phyloP scores from a whole-genome alignment of 306 rosid genomes.

The Luffa acutangula region DNA sequence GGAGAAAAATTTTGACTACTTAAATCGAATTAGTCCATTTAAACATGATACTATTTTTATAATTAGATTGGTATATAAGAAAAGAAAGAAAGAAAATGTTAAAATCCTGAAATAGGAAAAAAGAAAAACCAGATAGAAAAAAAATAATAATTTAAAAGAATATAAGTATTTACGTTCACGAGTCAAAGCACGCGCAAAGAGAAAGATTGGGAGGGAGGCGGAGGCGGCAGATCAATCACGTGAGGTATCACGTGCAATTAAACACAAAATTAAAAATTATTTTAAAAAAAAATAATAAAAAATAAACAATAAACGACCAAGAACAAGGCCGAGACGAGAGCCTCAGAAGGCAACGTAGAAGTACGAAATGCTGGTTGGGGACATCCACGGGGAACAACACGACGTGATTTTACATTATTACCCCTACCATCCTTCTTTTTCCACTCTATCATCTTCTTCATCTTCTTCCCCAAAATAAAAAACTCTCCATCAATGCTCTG shows the following conservation, averaged over 20 bases:
- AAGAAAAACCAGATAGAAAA: background rate
- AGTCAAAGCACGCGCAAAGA: slow-evolving; percentile 9
- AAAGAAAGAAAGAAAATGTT: background rate
- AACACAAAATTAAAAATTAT: background rate
- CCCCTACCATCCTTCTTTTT: background rate
- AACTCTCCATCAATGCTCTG: background rate
- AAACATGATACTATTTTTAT: no score
- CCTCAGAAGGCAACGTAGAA: background rate
- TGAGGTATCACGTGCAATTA: slow-evolving; percentile 7
- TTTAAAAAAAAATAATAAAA: background rate
- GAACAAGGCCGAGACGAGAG: background rate
- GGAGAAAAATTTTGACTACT: no score
- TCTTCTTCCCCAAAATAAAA: background rate
- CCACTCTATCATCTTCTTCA: background rate
- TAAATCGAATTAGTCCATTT: no score
- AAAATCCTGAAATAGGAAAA: background rate
- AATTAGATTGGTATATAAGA: background rate
- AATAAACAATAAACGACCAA: background rate
- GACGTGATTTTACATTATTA: background rate
- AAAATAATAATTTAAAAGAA: background rate
- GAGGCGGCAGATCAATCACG: background rate
- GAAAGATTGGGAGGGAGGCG: background rate
- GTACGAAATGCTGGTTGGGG: background rate
- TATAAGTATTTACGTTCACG: background rate
- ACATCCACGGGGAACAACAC: background rate